Base-by-base conservation (phyloP, 2,329 filamentous ascomycete genomes). In the Tympanopsis confertula region DNA sequence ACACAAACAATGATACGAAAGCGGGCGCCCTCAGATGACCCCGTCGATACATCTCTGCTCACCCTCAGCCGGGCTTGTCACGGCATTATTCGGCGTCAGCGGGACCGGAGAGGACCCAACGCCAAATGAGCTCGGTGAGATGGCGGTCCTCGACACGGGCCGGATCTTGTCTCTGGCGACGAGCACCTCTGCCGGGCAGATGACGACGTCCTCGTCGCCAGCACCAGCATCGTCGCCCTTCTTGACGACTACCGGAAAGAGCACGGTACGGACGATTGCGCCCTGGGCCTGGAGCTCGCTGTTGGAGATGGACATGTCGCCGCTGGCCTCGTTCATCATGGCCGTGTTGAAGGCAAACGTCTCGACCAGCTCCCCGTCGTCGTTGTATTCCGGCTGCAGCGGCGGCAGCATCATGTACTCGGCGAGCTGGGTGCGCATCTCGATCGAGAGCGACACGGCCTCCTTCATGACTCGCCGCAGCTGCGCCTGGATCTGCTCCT, bases 381-480 rank as follows among this genome's bases (percentile, higher is more conserved):
- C 82, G 58, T 96, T 87, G 59, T 94, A 96, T 58, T 95, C 87
- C 17, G 91, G 91, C 58, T 91, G 86, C 39, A 94, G 69, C 4
- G 91, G 91, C 20, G 91, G 89, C 14, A 96, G 78, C 89, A 98
- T 98, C 66, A 94, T 91, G 65, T 94, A 98, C 64, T 96, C 91
- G 28, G 91, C 87, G 42, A 86, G 79, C 58, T 98, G 91, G n/a
- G 83, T 93, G 55, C 91, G 87, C 91, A 98, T 98, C 63, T 95
- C 88, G 47, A 96, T 79, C 1, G 87, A 87, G 10, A 98, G 74
- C 41, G 85, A 82, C 36, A 95, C 91, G 1, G 93, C 91, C 44
- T 89, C 77, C 46, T 78, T 78, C 61, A 98, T 78, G 37, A 98
- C 87, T 48, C 85, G 86, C 50, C 83, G 82, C 39, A 98, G 71